Conservation (phyloP, 2,329 filamentous ascomycete species). For the Colletotrichum musae region DNA sequence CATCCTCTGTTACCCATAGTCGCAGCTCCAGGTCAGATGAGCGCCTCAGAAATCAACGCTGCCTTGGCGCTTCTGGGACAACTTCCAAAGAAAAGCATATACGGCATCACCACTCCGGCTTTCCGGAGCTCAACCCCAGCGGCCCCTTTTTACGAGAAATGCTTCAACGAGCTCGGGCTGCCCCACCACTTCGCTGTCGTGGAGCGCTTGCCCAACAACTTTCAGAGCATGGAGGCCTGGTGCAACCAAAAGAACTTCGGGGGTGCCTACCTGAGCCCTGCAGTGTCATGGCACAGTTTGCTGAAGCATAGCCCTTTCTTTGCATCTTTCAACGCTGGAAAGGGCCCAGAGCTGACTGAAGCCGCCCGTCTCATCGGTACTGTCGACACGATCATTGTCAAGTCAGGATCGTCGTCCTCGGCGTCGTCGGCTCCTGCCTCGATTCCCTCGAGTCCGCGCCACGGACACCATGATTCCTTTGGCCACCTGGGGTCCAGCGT, state of each 20-base stretch:
- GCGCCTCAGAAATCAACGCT: conserved; percentile 87
- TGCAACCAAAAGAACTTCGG: conserved; percentile 83
- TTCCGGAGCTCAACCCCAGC: conserved; percentile 77
- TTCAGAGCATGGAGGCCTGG: conserved; percentile 78
- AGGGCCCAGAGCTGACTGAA: conserved; percentile 76
- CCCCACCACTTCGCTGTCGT: conserved; percentile 85
- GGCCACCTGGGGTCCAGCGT: conserved; percentile 41
- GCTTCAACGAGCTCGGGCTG: conserved; percentile 86
- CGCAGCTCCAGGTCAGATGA: conserved; percentile 88
- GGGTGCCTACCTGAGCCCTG: conserved; percentile 85
- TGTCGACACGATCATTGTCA: conserved; percentile 84
- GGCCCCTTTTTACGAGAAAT: conserved; percentile 89
- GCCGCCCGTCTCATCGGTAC: conserved; percentile 85
- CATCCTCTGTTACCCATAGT: conserved; percentile 88
- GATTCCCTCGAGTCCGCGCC: conserved; percentile 63
- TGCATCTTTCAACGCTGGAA: conserved; percentile 62
- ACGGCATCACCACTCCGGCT: conserved; percentile 81
- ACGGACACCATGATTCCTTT: conserved; percentile 49
- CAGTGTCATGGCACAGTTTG: conserved; percentile 73
- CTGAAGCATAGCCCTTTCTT: conserved; percentile 70
- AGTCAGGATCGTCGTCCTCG: conserved; percentile 59
- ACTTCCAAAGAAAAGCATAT: conserved; percentile 83
- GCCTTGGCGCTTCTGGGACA: conserved; percentile 85
- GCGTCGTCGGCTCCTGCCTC: conserved; percentile 62
- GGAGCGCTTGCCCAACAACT: conserved; percentile 76